A percentile compares a stretch with the other conserved stretches of the same genome.
Evolutionary conservation across 176 grass and related monocot species (phyloP).

Genomic region (Oryza rufipogon): DNA sequence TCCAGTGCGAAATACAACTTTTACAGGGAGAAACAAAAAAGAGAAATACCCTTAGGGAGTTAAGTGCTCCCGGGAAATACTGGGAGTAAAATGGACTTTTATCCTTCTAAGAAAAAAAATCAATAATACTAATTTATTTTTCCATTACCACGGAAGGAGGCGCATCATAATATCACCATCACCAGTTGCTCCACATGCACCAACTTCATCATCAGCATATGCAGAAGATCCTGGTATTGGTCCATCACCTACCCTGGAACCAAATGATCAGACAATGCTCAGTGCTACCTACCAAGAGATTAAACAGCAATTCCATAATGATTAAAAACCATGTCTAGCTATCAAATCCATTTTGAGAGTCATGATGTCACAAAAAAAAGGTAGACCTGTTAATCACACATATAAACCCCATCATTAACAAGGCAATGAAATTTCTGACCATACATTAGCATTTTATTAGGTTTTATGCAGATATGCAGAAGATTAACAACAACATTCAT

Average conservation of each 20-base stretch:
- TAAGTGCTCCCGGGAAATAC: no score
- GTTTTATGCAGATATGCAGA: background rate
- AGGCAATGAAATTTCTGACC: background rate
- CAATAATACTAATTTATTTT: background rate
- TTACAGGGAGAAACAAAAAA: no score
- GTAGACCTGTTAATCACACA: background rate
- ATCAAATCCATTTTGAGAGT: background rate
- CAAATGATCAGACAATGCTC: constrained; percentile 24
- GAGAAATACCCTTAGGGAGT: no score
- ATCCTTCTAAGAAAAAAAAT: no score
- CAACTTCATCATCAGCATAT: constrained; percentile 87
- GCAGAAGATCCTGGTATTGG: constrained; percentile 85
- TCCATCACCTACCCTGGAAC: constrained; percentile 90
- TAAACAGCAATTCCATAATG: constrained; percentile 12
- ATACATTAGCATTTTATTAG: background rate
- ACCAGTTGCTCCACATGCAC: constrained; percentile 89
- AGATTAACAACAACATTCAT: background rate
- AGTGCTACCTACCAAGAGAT: constrained; percentile 10
- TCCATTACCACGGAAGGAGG: constrained; percentile 86
- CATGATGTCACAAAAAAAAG: background rate
- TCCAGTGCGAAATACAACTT: no score
- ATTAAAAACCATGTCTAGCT: background rate
- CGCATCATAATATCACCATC: constrained; percentile 99
- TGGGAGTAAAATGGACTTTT: no score
- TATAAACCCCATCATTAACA: background rate